A percentile compares a stretch with the other conserved stretches of the same genome.
These are phyloP conservation scores for Symbiodinium pilosum DNA, from an alignment of 73 alveolate species.

Conservation along the genomic window DNA sequence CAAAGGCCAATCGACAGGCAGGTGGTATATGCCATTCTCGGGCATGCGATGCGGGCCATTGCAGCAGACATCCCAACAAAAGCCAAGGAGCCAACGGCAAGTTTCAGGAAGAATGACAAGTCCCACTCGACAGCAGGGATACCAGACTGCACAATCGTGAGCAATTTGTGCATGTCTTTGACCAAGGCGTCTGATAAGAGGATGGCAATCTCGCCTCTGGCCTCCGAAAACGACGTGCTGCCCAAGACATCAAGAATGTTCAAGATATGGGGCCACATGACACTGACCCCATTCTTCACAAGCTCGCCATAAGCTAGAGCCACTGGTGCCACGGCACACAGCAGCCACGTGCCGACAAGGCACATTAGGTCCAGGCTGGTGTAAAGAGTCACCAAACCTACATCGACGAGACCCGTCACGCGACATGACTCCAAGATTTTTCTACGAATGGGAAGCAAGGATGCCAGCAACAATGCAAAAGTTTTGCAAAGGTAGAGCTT, in stretches of 20 bases:
- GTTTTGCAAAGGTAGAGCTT: background rate
- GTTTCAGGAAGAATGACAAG: background rate
- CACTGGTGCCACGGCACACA: background rate
- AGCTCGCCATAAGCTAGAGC: background rate
- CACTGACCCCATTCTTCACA: background rate
- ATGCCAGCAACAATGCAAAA: background rate
- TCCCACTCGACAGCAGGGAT: background rate
- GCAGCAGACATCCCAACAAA: background rate
- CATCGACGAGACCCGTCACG: background rate
- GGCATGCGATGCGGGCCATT: background rate
- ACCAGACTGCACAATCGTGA: background rate
- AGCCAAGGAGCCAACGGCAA: conserved; percentile 6
- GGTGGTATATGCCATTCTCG: no score
- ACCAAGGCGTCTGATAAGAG: background rate
- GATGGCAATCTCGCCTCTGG: background rate
- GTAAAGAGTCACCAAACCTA: background rate
- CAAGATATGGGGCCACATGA: background rate
- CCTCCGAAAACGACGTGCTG: background rate
- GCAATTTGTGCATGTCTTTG: background rate
- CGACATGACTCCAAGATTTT: background rate
- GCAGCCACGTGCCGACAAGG: background rate
- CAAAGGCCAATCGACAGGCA: no score
- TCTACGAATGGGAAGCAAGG: conserved; percentile 4
- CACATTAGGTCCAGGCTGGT: background rate
- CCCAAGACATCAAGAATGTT: background rate